A percentile compares a stretch with the other conserved stretches of the same genome.
Evolutionary conservation across 768 basidiomycete species (phyloP).

Genomic region (Cubamyces lactineus): DNA sequence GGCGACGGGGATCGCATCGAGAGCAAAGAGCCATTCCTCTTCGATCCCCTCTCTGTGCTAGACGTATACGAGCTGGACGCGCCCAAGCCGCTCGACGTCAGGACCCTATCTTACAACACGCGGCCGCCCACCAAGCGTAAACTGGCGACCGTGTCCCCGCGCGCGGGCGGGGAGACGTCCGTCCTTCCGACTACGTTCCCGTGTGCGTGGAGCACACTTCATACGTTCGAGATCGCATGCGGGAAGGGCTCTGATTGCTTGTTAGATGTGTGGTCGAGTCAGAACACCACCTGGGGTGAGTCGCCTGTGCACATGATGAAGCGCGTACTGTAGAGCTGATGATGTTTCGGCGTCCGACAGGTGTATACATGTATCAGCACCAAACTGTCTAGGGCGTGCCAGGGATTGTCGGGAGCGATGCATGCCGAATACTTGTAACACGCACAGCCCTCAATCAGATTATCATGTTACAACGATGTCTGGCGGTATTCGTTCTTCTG

Average conservation of each 20-base stretch:
- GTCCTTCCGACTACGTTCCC: constrained; percentile 26
- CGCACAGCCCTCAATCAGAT: neutral
- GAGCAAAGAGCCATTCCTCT: constrained; percentile 24
- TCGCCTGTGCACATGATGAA: neutral
- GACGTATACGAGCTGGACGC: constrained; percentile 27
- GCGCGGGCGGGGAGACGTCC: constrained; percentile 24
- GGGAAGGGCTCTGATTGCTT: constrained; percentile 25
- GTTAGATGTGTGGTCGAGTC: constrained; percentile 33
- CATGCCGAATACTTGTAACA: neutral
- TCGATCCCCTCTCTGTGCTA: constrained; percentile 13
- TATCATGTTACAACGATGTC: no score
- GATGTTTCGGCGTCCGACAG: constrained; percentile 12
- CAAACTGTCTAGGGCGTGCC: constrained; percentile 23
- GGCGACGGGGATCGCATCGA: constrained; percentile 14
- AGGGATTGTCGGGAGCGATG: neutral
- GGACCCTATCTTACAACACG: constrained; percentile 26
- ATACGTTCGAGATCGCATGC: constrained; percentile 31
- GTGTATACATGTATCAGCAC: constrained; percentile 33
- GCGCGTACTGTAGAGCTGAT: neutral
- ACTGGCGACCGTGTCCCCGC: constrained; percentile 23
- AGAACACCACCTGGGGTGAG: constrained; percentile 33
- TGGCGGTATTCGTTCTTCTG: no score
- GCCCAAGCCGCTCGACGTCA: constrained; percentile 23
- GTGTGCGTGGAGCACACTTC: constrained; percentile 29
- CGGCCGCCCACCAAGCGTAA: constrained; percentile 18